Percentiles rank a stretch among this genome's conserved stretches.
phyloP scores from a whole-genome alignment of 441 rosid genomes.

The Erodium chrysanthum region DNA sequence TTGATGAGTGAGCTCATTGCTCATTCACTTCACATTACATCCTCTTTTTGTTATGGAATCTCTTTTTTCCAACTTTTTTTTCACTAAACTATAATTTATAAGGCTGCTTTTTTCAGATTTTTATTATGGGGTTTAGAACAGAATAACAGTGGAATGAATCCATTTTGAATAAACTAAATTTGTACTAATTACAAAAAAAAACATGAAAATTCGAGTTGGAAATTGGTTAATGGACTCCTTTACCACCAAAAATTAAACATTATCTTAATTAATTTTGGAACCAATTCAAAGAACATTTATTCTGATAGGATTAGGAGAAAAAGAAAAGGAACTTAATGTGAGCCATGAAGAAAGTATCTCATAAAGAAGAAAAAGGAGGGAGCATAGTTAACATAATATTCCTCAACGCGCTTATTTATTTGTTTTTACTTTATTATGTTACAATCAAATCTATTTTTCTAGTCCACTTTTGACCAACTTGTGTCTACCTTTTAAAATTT shows the following conservation, averaged over 20 bases:
- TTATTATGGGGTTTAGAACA: too few relatives aligned
- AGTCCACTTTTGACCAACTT: background rate
- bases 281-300: too few relatives aligned
- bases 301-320: too few relatives aligned
- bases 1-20: slow-evolving; percentile 27
- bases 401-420: background rate
- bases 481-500: background rate
- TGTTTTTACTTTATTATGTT: background rate
- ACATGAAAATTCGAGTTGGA: too few relatives aligned
- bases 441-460: background rate
- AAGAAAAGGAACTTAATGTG: background rate
- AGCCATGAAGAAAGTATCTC: background rate
- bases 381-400: background rate
- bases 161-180: too few relatives aligned
- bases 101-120: too few relatives aligned
- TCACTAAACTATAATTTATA: background rate
- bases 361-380: background rate
- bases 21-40: slow-evolving; percentile 24
- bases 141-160: too few relatives aligned
- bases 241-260: too few relatives aligned
- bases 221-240: too few relatives aligned
- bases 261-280: too few relatives aligned
- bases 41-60: slow-evolving; percentile 35
- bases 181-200: too few relatives aligned
- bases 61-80: slow-evolving; percentile 19